A percentile compares a stretch with the other conserved stretches of the same genome.
phyloP scores from a whole-genome alignment of 2,329 filamentous ascomycete genomes.

The Apiospora aurea region DNA sequence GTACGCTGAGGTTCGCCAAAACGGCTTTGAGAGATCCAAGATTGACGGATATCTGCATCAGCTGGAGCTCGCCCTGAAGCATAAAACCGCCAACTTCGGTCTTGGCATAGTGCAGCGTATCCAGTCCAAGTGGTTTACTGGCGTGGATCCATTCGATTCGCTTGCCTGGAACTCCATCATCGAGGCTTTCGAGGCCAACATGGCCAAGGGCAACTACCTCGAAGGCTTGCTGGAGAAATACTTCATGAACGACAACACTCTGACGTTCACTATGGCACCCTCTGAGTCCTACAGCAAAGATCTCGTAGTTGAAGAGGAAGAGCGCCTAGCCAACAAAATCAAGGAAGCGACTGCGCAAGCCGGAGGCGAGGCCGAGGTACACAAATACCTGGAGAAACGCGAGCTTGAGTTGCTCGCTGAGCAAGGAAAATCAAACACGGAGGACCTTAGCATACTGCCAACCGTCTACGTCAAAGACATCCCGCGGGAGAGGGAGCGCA shows the following conservation, averaged over 20 bases:
- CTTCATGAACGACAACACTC: constrained; percentile 81
- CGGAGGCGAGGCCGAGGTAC: constrained; percentile 74
- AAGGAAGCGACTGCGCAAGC: constrained; percentile 71
- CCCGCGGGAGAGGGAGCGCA: constrained; percentile 73
- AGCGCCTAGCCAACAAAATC: constrained; percentile 78
- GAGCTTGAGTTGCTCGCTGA: constrained; percentile 83
- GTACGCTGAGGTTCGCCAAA: constrained; percentile 71
- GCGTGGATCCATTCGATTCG: constrained; percentile 88
- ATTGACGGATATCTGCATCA: constrained; percentile 95
- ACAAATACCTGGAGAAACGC: constrained; percentile 74
- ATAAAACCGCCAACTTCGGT: constrained; percentile 96
- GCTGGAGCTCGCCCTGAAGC: constrained; percentile 89
- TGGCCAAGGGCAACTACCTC: constrained; percentile 79
- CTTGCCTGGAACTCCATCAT: constrained; percentile 93
- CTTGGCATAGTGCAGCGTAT: constrained; percentile 89
- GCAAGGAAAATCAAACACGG: constrained; percentile 82
- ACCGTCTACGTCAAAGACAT: constrained; percentile 91
- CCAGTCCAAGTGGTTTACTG: constrained; percentile 94
- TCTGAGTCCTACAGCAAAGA: constrained; percentile 77
- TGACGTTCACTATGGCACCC: constrained; percentile 95
- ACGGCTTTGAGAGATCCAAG: constrained; percentile 88
- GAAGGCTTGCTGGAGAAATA: constrained; percentile 90
- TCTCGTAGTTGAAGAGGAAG: constrained; percentile 77
- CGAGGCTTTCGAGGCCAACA: constrained; percentile 78
- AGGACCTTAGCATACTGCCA: constrained; percentile 87